Conservation (phyloP, 2,329 filamentous ascomycete genomes). For the Dactylellina cionopaga region DNA sequence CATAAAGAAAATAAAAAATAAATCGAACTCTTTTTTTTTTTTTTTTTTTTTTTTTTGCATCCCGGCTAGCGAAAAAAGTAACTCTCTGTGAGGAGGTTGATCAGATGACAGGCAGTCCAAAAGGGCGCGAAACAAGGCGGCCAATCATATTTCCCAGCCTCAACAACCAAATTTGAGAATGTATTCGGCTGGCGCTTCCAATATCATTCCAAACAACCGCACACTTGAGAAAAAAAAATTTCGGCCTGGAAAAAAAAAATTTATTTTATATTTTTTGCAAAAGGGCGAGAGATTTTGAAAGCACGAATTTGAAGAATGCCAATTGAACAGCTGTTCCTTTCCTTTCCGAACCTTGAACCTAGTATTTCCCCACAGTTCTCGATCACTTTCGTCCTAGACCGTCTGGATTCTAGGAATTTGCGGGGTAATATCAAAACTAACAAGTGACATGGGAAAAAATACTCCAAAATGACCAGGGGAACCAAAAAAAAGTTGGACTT, state of each 20-base stretch:
- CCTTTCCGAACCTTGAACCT: neutral
- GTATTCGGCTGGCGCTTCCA: slow-evolving; percentile 10
- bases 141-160: slow-evolving; percentile 34
- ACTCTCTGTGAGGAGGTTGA: slow-evolving; percentile 17
- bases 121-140: slow-evolving; percentile 20
- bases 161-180: neutral
- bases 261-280: no score
- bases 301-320: no score
- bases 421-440: slow-evolving; percentile 45
- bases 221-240: neutral
- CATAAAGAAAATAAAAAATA: slow-evolving; percentile 36
- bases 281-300: no score
- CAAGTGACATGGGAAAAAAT: no score
- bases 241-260: neutral
- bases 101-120: slow-evolving; percentile 30
- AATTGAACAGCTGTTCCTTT: neutral
- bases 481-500: neutral
- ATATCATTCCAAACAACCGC: neutral
- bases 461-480: neutral
- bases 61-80: neutral
- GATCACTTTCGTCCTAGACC: slow-evolving; percentile 17
- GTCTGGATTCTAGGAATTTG: slow-evolving; percentile 18
- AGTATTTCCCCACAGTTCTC: slow-evolving; percentile 10
- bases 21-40: slow-evolving; percentile 2
- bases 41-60: slow-evolving; percentile 6